phyloP scores from a whole-genome alignment of 805 yeast genomes.

The Saccharomycopsis oosterbeekiorum region DNA sequence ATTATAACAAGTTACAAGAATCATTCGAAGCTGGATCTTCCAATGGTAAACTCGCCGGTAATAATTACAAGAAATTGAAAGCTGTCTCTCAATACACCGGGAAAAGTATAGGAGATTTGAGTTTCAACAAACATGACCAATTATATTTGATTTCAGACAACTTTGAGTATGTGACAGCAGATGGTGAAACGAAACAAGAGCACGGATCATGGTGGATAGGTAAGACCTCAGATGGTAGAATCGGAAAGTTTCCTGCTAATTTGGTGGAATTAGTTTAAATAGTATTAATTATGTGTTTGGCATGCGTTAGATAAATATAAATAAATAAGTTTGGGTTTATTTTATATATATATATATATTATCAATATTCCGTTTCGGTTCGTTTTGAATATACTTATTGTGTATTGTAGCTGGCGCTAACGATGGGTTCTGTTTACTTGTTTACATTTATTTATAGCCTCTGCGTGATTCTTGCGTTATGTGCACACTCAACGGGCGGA shows the following conservation, averaged over 20 bases:
- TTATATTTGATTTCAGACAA: constrained; percentile 6
- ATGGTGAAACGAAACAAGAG: not conserved
- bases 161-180: not conserved
- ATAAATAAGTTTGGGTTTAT: too few relatives aligned
- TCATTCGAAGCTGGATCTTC: not conserved
- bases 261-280: not conserved
- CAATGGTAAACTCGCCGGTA: not conserved
- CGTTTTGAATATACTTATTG: not conserved
- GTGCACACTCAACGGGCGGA: not conserved
- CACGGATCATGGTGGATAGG: constrained; percentile 15
- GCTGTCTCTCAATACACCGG: constrained; percentile 5
- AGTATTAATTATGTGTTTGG: too few relatives aligned
- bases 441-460: not conserved
- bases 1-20: not conserved
- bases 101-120: constrained; percentile 10
- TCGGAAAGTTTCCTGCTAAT: constrained; percentile 12
- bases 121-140: constrained; percentile 11
- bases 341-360: too few relatives aligned
- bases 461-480: not conserved
- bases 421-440: not conserved
- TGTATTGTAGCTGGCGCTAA: not conserved
- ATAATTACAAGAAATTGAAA: not conserved
- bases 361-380: too few relatives aligned
- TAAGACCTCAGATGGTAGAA: constrained; percentile 12
- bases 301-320: too few relatives aligned